Base-by-base conservation (phyloP, 805 yeast species). In the Starmera amethionina region DNA sequence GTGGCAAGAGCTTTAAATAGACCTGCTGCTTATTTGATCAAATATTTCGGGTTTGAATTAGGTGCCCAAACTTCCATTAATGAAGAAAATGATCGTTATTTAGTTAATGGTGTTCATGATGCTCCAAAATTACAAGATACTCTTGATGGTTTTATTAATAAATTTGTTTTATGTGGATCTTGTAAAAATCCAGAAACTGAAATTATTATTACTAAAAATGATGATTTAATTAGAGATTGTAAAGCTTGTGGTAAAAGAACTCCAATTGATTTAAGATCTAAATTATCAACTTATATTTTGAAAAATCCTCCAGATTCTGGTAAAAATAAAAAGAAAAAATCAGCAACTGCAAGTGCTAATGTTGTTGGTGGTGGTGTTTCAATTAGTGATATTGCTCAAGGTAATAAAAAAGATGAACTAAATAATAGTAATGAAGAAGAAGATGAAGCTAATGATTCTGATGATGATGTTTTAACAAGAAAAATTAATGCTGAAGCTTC, bases 101-200 rank as follows among this genome's bases (percentile, higher is more conserved):
- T 90, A 48, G 95, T 93, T 46, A 93, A 93, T 63, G 98, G 98
- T 67, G 85, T 79, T 34, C 98, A 93, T 59, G 96, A 87, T 55
- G 79, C 89, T 37, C 72, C 73, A 47, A 89, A 87, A 64, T 74
- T 93, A 52, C 98, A 93, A 70, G 98, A 93, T 59, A 75, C 83
- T 27, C 71, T 93, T 56, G 98, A 93, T 63, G 96, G 95, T 3
- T 93, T 93, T 67, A 93, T 93, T 68, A 72, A 70, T 66, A 89
- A 81, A 64, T 93, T 87, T 58, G 96, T 93, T 46, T 75, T 93
- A 40, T 93, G 98, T 76, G 89, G 84, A 25, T 74, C 86, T 42
- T 93, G 98, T 73, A 84, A 85, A 69, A 93, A 93, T 68, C 98
- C 98, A 36, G 98, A 93, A 68, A 93, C 98, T 19, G 97, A 87